phyloP scores from a whole-genome alignment of 2,329 filamentous ascomycete species.

The Phialophora expanda region DNA sequence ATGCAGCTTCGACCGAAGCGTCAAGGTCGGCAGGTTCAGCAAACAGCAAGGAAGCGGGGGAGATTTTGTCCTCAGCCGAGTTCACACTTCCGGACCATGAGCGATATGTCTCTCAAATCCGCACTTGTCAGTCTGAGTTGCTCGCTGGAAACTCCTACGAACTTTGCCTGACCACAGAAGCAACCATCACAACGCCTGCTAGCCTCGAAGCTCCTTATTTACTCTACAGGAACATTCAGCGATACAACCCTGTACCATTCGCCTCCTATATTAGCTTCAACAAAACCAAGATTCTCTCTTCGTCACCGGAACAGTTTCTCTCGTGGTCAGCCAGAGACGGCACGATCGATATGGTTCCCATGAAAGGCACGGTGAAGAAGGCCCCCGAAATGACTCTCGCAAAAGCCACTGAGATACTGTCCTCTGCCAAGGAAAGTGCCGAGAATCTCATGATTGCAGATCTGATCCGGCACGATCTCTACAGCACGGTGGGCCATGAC shows the following conservation, averaged over 20 bases:
- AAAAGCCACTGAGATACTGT: slow-evolving; percentile 73
- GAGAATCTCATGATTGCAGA: slow-evolving; percentile 99
- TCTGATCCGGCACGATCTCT: slow-evolving; percentile 89
- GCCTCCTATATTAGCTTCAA: slow-evolving; percentile 79
- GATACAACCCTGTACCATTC: slow-evolving; percentile 80
- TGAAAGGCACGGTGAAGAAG: slow-evolving; percentile 96
- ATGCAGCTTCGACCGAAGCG: slow-evolving; percentile 4
- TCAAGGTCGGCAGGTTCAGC: slow-evolving; percentile 42
- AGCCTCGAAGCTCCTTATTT: slow-evolving; percentile 62
- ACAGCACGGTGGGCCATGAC: slow-evolving; percentile 47
- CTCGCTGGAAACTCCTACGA: slow-evolving; percentile 83
- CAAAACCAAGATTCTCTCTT: slow-evolving; percentile 73
- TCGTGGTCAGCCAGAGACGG: slow-evolving; percentile 65
- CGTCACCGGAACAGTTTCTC: slow-evolving; percentile 88
- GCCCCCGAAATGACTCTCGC: slow-evolving; percentile 69
- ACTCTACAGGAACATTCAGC: slow-evolving; percentile 72
- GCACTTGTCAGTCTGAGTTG: slow-evolving; percentile 71
- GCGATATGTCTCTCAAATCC: slow-evolving; percentile 70
- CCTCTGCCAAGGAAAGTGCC: slow-evolving; percentile 84
- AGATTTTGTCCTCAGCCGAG: slow-evolving; percentile 37
- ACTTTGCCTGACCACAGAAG: slow-evolving; percentile 79
- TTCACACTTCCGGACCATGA: slow-evolving; percentile 48
- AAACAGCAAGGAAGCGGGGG: slow-evolving; percentile 38
- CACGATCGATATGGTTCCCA: slow-evolving; percentile 73
- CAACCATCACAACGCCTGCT: slow-evolving; percentile 59